Base-by-base conservation (phyloP, 768 basidiomycete species). In the Mycena chlorophos region DNA sequence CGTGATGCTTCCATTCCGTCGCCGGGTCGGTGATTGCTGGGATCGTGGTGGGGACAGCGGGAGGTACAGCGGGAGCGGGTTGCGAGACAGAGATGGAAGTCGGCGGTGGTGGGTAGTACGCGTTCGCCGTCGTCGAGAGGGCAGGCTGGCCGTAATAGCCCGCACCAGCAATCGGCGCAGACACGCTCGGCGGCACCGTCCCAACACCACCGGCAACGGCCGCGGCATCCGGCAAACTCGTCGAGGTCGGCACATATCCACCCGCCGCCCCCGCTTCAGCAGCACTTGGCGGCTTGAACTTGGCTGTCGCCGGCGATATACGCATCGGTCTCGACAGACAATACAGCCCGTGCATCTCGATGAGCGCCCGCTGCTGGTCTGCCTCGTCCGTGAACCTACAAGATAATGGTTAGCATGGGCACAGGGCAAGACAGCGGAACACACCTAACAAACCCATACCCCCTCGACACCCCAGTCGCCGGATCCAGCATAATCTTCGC, bases 401-500 rank as follows among this genome's bases (percentile, higher is more conserved):
- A 8, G 38, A 56, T 53, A 47, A 25, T 54, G 50, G 61, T 65
- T 25, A 68, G 57, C 19, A 57, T 37, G 47, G 20, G 58, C 46
- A 60, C 30, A 52, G 13, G 42, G 47, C 46, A 57, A 47, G 52
- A 47, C 27, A 51, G 46, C 28, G 29, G 37, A 20, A 71, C 82
- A 50, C 57, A 87, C 89, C 94, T 81, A 34, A 97, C 94, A 66
- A 96, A 96, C 26, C 94, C 94, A 70, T 95, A 96, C 3, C 94
- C 94, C 58, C 91, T 80, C 26, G 90, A 92, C 20, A 93, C 84
- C 17, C 93, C 93, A 4, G 92, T 93, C 20, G 88, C 82, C 2
- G 94, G 92, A 69, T 94, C 92, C 46, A 93, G 75, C 92, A 94
- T 94, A 61, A 93, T 96, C 76, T 94, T 94, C 27, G 94, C 94